Conservation (phyloP, 2,329 filamentous ascomycete species). For the Pyrenophora graminea region DNA sequence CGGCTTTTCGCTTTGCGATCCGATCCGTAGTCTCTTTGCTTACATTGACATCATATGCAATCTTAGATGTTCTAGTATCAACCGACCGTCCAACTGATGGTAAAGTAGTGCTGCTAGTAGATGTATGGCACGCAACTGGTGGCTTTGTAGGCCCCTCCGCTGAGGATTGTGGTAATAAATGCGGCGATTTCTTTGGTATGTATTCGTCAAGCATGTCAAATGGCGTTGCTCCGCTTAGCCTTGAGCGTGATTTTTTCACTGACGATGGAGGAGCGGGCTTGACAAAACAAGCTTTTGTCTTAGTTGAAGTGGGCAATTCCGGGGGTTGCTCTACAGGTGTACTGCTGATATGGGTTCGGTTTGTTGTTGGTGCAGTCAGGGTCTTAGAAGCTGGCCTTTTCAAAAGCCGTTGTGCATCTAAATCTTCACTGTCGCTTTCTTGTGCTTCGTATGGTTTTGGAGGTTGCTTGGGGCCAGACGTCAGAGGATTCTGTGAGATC, state of each 20-base stretch:
- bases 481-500: not conserved
- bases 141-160: not conserved
- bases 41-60: not conserved
- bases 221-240: slow-evolving; percentile 23
- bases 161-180: slow-evolving; percentile 1
- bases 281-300: slow-evolving; percentile 14
- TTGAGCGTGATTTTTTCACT: slow-evolving; percentile 17
- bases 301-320: not conserved
- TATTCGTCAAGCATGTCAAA: slow-evolving; percentile 37
- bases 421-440: slow-evolving; percentile 38
- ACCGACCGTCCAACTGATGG: slow-evolving; percentile 7
- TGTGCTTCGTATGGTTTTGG: not conserved
- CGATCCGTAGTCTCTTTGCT: slow-evolving; percentile 33
- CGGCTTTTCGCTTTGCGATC: slow-evolving; percentile 37
- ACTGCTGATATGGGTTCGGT: not conserved
- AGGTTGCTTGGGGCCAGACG: not conserved
- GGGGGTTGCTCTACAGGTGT: not conserved
- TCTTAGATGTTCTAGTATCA: slow-evolving; percentile 5
- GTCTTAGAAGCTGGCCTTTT: slow-evolving; percentile 7
- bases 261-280: slow-evolving; percentile 25
- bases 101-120: not conserved
- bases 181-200: slow-evolving; percentile 7
- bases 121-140: not conserved
- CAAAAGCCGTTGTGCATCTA: slow-evolving; percentile 25
- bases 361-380: not conserved